Evolutionary conservation across 2,329 filamentous ascomycete genomes (phyloP), one percentile per base, ranked within the genome.

Genomic region (Aspergillus neoniger): DNA sequence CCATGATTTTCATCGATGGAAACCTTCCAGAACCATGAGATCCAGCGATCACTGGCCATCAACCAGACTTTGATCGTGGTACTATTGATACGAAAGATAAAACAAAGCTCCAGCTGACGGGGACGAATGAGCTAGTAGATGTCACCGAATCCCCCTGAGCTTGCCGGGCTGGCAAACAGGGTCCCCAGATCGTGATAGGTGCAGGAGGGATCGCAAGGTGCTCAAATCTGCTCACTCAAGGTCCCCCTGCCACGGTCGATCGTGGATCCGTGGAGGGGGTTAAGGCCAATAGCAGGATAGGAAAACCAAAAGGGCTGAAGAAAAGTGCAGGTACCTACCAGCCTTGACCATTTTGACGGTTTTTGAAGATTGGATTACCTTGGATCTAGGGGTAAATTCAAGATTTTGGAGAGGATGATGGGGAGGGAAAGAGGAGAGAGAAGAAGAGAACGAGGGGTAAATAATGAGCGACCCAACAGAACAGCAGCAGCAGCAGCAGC

Each of bases 271-370:
- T 57, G 54, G 43, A 58, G 43, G 56, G 43, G 47, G 50, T 36
- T 36, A 55, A 61, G 25, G 50, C 64, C 63, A 61, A 63, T 65
- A 62, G 66, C 62, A 62, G 58, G 44, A 51, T 50, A 28, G 38
- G 19, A 57, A 54, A 69, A 68, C 64, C 67, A 59, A 59, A 56
- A 62, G 47, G 63, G 28, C 47, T 50, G n/a, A 50, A 50, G 25
- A 50, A 17, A 50, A 17, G 47, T 28, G 47, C 47, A 54, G 8
- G 51, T 36, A 86, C 90, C 77, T 87, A 96, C 92, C 91, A 83
- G 94, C 93, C 87, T 96, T 97, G 85, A 97, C 93, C 93, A 97
- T 97, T 88, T 88, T 96, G 90, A 83, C 82, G 83, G 82, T 83
- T 80, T 76, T 74, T 68, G 73, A 36, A 63, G 25, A 50, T 50